These are phyloP conservation scores for Leishmania lainsoni DNA, from an alignment of 208 protist genomes.

Conservation along the genomic window DNA sequence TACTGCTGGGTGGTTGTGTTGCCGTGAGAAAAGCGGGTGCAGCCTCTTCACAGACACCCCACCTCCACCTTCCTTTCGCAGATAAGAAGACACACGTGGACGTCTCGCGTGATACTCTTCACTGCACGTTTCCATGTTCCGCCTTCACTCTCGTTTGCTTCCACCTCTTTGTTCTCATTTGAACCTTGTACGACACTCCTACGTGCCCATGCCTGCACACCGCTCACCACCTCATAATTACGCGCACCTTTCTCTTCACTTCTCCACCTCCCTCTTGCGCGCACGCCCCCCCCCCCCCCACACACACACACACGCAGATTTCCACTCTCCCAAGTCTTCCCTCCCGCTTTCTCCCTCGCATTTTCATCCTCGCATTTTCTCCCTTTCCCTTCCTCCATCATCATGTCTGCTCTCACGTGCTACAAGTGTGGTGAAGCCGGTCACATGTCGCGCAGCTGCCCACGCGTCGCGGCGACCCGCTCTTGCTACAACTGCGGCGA, in stretches of 20 bases:
- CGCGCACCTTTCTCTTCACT: background rate
- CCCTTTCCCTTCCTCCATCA: constrained; percentile 19
- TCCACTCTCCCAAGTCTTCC: constrained; percentile 6
- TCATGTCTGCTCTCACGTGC: constrained; percentile 56
- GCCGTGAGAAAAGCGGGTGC: background rate
- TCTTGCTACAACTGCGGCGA: constrained; percentile 69
- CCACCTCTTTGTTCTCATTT: background rate
- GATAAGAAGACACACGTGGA: background rate
- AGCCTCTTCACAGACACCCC: background rate
- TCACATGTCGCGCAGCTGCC: constrained; percentile 67
- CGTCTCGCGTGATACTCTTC: background rate
- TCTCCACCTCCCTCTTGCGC: background rate
- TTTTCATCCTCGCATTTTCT: no score
- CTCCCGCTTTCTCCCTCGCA: background rate
- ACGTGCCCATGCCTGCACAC: no score
- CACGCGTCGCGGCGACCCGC: constrained; percentile 37
- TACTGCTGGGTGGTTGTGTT: background rate
- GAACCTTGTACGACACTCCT: background rate
- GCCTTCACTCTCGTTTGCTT: background rate
- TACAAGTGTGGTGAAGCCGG: constrained; percentile 68
- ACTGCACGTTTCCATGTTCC: background rate
- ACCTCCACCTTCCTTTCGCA: background rate
- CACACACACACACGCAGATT: background rate
- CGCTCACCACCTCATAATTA: no score
- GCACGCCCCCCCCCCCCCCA: background rate